Evolutionary conservation across 108 stramenopile genomes (phyloP).

Genomic region (Nannochloropsis oceanica): DNA sequence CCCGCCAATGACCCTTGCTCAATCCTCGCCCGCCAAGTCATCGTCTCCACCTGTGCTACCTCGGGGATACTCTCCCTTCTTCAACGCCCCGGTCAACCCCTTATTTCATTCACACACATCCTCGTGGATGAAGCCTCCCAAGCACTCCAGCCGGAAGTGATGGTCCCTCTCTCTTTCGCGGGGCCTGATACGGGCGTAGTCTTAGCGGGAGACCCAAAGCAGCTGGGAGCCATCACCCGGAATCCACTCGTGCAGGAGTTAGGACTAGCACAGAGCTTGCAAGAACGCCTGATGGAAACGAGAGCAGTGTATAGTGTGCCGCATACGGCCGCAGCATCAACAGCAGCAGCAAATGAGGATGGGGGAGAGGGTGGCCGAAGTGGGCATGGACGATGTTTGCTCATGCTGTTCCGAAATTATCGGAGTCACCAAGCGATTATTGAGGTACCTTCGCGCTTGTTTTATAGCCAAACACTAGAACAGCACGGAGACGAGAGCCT

Average conservation of each 20-base stretch:
- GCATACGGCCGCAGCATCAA: not conserved
- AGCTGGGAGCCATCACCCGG: not conserved
- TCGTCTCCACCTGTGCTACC: conserved; percentile 24
- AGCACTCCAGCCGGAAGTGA: conserved; percentile 26
- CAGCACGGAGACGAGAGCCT: conserved; percentile 24
- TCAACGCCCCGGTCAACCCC: not conserved
- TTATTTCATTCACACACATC: conserved; percentile 15
- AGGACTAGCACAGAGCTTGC: not conserved
- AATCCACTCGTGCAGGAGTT: not conserved
- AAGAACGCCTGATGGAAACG: not conserved
- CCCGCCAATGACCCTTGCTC: not conserved
- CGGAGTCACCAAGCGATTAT: conserved; percentile 51
- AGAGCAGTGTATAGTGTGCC: not conserved
- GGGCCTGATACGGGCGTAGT: conserved; percentile 12
- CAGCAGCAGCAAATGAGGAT: not conserved
- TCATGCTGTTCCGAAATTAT: conserved; percentile 47
- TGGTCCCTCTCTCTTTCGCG: conserved; percentile 29
- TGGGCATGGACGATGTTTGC: conserved; percentile 9
- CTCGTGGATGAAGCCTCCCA: conserved; percentile 28
- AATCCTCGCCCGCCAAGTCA: conserved; percentile 5
- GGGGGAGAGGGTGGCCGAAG: not conserved
- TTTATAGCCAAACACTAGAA: conserved; percentile 44
- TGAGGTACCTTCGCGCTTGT: conserved; percentile 44
- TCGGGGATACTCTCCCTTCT: conserved; percentile 11
- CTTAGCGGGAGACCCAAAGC: conserved; percentile 27